Conservation (phyloP, 257 asterid species). For the Plantago elongata region DNA sequence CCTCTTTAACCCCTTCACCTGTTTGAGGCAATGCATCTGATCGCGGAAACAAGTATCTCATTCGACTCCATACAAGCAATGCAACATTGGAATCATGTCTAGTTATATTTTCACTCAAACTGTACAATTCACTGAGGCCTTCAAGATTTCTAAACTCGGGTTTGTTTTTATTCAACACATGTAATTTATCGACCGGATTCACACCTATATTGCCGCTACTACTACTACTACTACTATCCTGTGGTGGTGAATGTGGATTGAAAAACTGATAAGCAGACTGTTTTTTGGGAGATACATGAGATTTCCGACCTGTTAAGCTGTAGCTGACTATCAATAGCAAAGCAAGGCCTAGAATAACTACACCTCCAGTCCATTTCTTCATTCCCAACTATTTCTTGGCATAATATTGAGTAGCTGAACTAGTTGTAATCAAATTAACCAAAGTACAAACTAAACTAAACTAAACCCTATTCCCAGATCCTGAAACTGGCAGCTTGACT, state of each 20-base stretch:
- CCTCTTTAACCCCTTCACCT: conserved; percentile 78
- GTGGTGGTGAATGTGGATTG: conserved; percentile 40
- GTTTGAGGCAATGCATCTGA: conserved; percentile 88
- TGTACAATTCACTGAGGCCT: conserved; percentile 52
- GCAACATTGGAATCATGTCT: conserved; percentile 31
- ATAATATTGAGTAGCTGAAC: conserved; percentile 10
- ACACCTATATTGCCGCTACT: too few species aligned
- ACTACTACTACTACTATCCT: conserved; percentile 18
- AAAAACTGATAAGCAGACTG: conserved; percentile 67
- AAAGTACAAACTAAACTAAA: too few species aligned
- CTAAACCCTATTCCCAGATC: too few species aligned
- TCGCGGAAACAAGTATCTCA: conserved; percentile 64
- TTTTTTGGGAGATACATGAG: conserved; percentile 33
- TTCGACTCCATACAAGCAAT: conserved; percentile 53
- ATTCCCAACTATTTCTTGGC: conserved; percentile 30
- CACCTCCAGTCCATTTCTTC: conserved; percentile 79
- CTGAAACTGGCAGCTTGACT: neutral
- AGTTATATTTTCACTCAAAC: conserved; percentile 40
- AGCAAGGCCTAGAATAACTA: conserved; percentile 51
- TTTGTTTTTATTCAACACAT: conserved; percentile 7
- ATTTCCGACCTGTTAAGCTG: conserved; percentile 33
- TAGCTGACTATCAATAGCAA: conserved; percentile 50
- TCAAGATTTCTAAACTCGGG: conserved; percentile 35
- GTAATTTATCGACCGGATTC: too few species aligned
- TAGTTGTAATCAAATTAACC: neutral